Evolutionary conservation across 2,329 filamentous ascomycete species (phyloP).

Genomic region (Fusarium sp.): DNA sequence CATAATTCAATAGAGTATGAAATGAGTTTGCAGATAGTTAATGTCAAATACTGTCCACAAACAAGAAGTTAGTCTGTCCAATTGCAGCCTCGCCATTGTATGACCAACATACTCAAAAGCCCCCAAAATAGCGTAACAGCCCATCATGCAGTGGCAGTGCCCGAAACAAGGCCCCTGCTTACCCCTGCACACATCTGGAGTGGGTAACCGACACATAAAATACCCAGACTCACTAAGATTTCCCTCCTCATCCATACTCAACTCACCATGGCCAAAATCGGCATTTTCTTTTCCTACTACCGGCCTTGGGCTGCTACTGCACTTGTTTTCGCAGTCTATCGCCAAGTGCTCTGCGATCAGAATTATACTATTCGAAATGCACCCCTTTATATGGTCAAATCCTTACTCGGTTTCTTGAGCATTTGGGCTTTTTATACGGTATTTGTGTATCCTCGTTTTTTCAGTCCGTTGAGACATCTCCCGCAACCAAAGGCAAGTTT

Average conservation of each 20-base stretch:
- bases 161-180: slow-evolving; percentile 8
- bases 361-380: slow-evolving; percentile 10
- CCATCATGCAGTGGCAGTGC: slow-evolving; percentile 3
- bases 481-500: slow-evolving; percentile 17
- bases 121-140: background rate
- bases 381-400: slow-evolving; percentile 2
- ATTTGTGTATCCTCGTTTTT: slow-evolving; percentile 19
- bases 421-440: slow-evolving; percentile 19
- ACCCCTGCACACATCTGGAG: slow-evolving; percentile 1
- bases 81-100: background rate
- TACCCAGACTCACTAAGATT: slow-evolving; percentile 17
- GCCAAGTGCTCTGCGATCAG: background rate
- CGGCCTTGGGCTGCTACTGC: slow-evolving; percentile 26
- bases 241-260: slow-evolving; percentile 2
- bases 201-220: slow-evolving; percentile 21
- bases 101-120: background rate
- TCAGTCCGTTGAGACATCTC: slow-evolving; percentile 22
- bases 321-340: background rate
- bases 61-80: background rate
- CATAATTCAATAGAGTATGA: background rate
- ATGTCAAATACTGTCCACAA: too few species aligned
- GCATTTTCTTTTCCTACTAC: slow-evolving; percentile 27
- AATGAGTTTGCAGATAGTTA: too few species aligned
- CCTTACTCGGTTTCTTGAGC: slow-evolving; percentile 4
- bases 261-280: slow-evolving; percentile 15